Evolutionary conservation across 495 filamentous ascomycete species (phyloP), one percentile per base, ranked within the genome.

Genomic region (Lasiosphaeriaceae sp.): DNA sequence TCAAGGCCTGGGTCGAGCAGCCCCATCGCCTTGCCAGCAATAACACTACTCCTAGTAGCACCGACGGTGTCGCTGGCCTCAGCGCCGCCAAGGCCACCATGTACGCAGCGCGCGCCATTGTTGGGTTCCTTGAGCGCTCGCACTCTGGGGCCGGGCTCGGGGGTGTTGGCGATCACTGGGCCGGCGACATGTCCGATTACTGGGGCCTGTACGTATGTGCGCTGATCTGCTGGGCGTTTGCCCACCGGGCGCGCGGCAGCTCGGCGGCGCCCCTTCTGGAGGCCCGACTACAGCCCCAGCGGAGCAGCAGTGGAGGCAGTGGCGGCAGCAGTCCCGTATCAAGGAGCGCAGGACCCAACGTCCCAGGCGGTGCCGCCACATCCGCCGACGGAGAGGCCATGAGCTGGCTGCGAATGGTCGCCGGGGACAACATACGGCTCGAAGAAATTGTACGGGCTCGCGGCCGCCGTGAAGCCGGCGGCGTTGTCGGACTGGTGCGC

Each of bases 271-370:
- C 71, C 90, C 88, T 65, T 89, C 87, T 66, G 83, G 82, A 20
- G 86, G 86, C 70, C 86, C 26, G 29, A 22, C 77, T 53, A 37
- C 35, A 31, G 47, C 37, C 55, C 14, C 57, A 57, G 23, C 57
- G 55, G 22, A 61, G 61, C 52, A 80, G 92, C 92, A 57, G 55
- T 29, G 58, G 66, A 77, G 72, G 52, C 86, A 87, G 76, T 90
- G 92, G 41, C 85, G 87, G 17, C 75, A 67, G 54, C 85, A 86
- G 59, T 84, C 83, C 26, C 80, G 78, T 69, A 83, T 83, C 56
- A 52, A 17, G 52, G 26, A 9, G 26, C 26, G 3, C 26, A 50
- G 64, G 56, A 71, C 48, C 58, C 56, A 47, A 66, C 53, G 11
- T 45, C 11, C 53, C 50, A 7, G n/a, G 12, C 35, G 24, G 26